These are phyloP conservation scores for Nitzschia sp. DNA, from an alignment of 108 stramenopile genomes.

Conservation along the genomic window DNA sequence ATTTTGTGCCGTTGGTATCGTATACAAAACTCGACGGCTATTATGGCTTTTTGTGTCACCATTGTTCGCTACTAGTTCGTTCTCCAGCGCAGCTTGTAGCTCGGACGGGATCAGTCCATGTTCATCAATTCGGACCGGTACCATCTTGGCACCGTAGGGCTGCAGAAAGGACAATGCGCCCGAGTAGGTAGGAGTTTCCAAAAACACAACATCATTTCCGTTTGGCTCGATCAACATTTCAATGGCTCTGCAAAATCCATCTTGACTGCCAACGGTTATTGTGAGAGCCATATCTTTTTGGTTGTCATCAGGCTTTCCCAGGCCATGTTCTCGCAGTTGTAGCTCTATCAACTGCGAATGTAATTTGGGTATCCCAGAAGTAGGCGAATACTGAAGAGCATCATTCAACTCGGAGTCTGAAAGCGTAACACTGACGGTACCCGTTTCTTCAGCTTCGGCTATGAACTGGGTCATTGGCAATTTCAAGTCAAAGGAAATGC, in stretches of 20 bases:
- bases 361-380: not conserved
- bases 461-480: not conserved
- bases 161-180: not conserved
- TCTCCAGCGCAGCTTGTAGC: not conserved
- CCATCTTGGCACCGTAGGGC: not conserved
- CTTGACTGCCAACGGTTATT: conserved; percentile 1
- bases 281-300: not conserved
- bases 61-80: not conserved
- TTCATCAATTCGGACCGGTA: not conserved
- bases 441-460: too few relatives aligned
- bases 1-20: conserved; percentile 7
- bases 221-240: conserved; percentile 9
- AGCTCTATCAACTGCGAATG: not conserved
- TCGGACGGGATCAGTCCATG: not conserved
- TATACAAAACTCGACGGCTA: conserved; percentile 1
- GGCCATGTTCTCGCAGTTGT: not conserved
- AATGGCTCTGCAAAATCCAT: conserved; percentile 1
- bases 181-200: not conserved
- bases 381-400: conserved; percentile 1
- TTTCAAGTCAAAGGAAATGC: not conserved
- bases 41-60: not conserved
- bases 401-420: not conserved
- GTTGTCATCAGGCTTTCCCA: not conserved
- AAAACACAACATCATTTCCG: not conserved
- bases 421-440: not conserved